These are phyloP conservation scores for Aspergillus udagawae DNA, from an alignment of 2,329 filamentous ascomycete genomes.

Conservation along the genomic window DNA sequence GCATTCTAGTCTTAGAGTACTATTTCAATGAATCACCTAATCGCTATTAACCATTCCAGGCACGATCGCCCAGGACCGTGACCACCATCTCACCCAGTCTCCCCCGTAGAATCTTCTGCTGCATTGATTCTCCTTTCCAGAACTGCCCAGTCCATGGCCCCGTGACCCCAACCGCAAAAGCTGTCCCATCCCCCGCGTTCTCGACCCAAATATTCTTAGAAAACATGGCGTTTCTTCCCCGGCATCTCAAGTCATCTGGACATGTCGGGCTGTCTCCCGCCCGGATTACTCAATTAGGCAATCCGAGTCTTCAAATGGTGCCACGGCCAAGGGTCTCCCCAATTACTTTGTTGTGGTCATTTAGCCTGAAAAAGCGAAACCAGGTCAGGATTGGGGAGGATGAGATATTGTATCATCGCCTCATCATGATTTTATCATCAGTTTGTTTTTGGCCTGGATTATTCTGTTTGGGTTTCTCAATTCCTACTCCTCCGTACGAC, in stretches of 20 bases:
- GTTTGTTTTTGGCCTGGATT: not conserved
- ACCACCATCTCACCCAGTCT: not conserved
- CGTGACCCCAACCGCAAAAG: not conserved
- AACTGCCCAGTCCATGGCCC: not conserved
- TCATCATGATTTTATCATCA: not conserved
- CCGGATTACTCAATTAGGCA: conserved; percentile 14
- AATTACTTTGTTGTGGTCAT: no score
- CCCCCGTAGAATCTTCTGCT: not conserved
- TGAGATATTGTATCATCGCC: conserved; percentile 2
- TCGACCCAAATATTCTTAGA: not conserved
- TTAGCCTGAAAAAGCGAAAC: no score
- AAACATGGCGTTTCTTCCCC: not conserved
- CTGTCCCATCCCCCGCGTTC: not conserved
- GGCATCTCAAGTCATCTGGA: not conserved
- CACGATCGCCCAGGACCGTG: not conserved
- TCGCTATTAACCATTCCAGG: not conserved
- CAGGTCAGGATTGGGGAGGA: not conserved
- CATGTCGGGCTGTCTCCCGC: conserved; percentile 1
- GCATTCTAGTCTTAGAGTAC: not conserved
- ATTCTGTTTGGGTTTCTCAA: not conserved
- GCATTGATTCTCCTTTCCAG: not conserved
- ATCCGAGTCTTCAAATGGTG: conserved; percentile 5
- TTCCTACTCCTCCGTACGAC: not conserved
- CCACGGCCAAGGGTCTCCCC: no score
- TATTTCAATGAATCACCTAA: not conserved